phyloP scores from a whole-genome alignment of 2,329 filamentous ascomycete species.

The Plectosphaerella plurivora region DNA sequence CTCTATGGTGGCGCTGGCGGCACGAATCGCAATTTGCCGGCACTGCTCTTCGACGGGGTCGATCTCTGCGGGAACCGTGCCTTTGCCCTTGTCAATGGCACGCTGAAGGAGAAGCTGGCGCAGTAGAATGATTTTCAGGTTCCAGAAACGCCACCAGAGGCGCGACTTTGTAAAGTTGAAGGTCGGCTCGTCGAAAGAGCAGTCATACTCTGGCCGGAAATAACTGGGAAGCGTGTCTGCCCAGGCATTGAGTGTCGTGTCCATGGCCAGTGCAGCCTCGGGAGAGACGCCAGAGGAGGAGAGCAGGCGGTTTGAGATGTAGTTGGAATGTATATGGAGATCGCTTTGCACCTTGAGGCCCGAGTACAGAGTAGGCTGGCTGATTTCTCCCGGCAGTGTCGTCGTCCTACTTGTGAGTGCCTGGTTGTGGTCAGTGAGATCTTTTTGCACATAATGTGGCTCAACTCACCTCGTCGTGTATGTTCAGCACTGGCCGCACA shows the following conservation, averaged over 20 bases:
- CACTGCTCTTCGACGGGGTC: slow-evolving; percentile 16
- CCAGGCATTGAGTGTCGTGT: slow-evolving; percentile 19
- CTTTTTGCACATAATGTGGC: not conserved
- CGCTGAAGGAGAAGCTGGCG: slow-evolving; percentile 20
- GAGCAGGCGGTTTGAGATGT: slow-evolving; percentile 23
- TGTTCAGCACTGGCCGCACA: slow-evolving; percentile 20
- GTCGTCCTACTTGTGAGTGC: slow-evolving; percentile 17
- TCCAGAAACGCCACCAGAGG: slow-evolving; percentile 27
- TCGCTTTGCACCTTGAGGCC: slow-evolving; percentile 20
- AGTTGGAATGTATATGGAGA: slow-evolving; percentile 24
- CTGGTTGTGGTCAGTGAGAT: slow-evolving; percentile 7
- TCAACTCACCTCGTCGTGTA: slow-evolving; percentile 16
- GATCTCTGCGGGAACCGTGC: slow-evolving; percentile 1
- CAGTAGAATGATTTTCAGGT: slow-evolving; percentile 24
- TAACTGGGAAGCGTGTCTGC: slow-evolving; percentile 19
- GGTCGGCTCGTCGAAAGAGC: slow-evolving; percentile 11
- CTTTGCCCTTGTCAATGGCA: slow-evolving; percentile 15
- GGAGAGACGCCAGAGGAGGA: slow-evolving; percentile 17
- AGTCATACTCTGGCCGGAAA: slow-evolving; percentile 13
- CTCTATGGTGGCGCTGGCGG: slow-evolving; percentile 19
- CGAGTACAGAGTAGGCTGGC: slow-evolving; percentile 20
- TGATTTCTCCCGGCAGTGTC: slow-evolving; percentile 15
- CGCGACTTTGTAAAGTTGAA: slow-evolving; percentile 19
- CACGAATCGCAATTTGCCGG: slow-evolving; percentile 16
- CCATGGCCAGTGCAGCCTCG: slow-evolving; percentile 18